Conservation (phyloP, 2,329 filamentous ascomycete genomes). For the Colletotrichum lindemuthianum region DNA sequence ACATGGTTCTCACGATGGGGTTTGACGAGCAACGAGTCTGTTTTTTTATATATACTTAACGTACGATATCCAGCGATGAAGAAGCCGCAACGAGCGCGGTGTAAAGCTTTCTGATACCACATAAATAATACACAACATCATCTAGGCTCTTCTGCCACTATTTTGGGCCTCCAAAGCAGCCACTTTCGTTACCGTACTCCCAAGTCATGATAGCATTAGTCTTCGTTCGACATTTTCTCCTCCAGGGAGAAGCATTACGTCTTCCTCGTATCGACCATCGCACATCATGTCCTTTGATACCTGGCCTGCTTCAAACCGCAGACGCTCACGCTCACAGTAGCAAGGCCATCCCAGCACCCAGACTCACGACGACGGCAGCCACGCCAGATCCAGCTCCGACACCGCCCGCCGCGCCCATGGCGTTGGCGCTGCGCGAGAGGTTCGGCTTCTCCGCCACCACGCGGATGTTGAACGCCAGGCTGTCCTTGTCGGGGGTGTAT, state of each 20-base stretch:
- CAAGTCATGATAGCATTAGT: no score
- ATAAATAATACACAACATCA: background rate
- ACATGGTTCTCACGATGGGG: background rate
- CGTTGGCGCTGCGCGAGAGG: constrained; percentile 16
- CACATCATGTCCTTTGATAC: background rate
- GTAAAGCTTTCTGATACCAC: constrained; percentile 3
- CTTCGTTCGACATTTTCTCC: no score
- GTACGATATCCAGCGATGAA: constrained; percentile 1
- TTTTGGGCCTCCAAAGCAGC: no score
- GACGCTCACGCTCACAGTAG: constrained; percentile 11
- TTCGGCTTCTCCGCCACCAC: constrained; percentile 47
- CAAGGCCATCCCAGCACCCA: constrained; percentile 20
- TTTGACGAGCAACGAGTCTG: constrained; percentile 13
- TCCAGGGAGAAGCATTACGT: background rate
- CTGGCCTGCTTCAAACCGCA: background rate
- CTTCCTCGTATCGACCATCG: background rate
- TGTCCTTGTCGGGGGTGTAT: constrained; percentile 46
- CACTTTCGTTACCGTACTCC: no score
- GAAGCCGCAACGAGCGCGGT: background rate
- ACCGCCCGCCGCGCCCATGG: constrained; percentile 12
- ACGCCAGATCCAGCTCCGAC: background rate
- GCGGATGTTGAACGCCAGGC: constrained; percentile 44
- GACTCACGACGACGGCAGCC: constrained; percentile 2
- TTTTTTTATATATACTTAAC: background rate
- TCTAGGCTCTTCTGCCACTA: background rate